phyloP scores from a whole-genome alignment of 371 early-diverging fungal species.

The Neoconidiobolus thromboides region DNA sequence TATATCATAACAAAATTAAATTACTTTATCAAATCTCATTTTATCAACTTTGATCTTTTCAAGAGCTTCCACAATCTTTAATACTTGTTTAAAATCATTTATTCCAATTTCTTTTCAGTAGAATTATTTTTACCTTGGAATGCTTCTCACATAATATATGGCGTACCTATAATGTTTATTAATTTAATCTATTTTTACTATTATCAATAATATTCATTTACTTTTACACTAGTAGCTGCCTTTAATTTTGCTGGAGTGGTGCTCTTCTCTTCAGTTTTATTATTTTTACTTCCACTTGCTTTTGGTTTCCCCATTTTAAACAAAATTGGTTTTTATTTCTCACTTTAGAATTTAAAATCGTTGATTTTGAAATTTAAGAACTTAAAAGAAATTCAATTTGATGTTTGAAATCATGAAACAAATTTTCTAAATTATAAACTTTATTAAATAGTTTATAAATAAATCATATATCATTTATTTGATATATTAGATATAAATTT shows the following conservation, averaged over 20 bases:
- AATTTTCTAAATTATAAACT: no score
- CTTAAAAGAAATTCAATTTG: no score
- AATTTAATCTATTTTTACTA: background rate
- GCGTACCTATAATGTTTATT: slow-evolving; percentile 27
- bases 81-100: slow-evolving; percentile 6
- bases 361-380: no score
- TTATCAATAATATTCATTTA: slow-evolving; percentile 6
- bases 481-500: no score
- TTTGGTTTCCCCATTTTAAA: background rate
- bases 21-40: slow-evolving; percentile 34
- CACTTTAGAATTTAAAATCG: no score
- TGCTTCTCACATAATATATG: slow-evolving; percentile 79
- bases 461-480: no score
- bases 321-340: no score
- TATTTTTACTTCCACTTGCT: background rate
- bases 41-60: slow-evolving; percentile 32
- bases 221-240: slow-evolving; percentile 50
- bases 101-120: slow-evolving; percentile 8
- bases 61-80: slow-evolving; percentile 27
- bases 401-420: no score
- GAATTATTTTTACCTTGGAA: slow-evolving; percentile 22
- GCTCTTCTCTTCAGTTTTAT: background rate
- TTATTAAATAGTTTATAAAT: no score
- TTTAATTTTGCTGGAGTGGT: slow-evolving; percentile 26
- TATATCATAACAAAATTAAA: background rate